phyloP scores from a whole-genome alignment of 75 land plant genomes.

The Larix kaempferi region DNA sequence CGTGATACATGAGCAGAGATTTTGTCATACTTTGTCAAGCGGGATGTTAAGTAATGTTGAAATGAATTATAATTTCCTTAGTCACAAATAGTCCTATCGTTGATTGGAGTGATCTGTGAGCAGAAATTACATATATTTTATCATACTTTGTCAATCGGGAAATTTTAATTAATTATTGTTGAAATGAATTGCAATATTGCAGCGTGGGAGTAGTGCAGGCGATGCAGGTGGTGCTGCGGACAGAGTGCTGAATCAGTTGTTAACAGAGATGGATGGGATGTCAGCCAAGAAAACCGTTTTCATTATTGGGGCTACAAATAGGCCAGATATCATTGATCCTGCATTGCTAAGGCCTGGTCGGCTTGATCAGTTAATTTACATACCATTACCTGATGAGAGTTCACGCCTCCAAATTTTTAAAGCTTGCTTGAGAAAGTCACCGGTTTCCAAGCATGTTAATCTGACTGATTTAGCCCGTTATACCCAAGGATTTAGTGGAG shows the following conservation, averaged over 20 bases:
- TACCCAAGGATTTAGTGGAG: constrained; percentile 70
- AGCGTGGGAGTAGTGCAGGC: constrained; percentile 38
- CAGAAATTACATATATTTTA: neutral
- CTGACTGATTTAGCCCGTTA: constrained; percentile 46
- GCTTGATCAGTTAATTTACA: constrained; percentile 65
- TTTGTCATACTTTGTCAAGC: no score
- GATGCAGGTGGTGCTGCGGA: constrained; percentile 49
- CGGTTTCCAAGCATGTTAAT: constrained; percentile 57
- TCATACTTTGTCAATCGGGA: neutral
- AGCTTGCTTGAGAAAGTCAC: constrained; percentile 55
- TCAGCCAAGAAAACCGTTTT: constrained; percentile 45
- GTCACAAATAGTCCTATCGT: no score
- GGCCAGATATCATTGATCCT: constrained; percentile 58
- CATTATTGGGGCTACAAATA: constrained; percentile 44
- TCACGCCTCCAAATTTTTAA: constrained; percentile 56
- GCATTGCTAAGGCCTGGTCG: constrained; percentile 59
- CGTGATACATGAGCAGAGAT: no score
- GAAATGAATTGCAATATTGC: neutral
- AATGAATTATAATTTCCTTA: no score
- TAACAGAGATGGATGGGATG: constrained; percentile 51
- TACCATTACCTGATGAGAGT: constrained; percentile 57
- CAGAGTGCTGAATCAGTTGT: constrained; percentile 36
- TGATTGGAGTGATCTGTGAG: no score
- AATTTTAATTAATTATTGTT: no score
- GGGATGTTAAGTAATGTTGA: no score